These are phyloP conservation scores for Aurantiochytrium sp. DNA, from an alignment of 108 stramenopile species.

Conservation along the genomic window DNA sequence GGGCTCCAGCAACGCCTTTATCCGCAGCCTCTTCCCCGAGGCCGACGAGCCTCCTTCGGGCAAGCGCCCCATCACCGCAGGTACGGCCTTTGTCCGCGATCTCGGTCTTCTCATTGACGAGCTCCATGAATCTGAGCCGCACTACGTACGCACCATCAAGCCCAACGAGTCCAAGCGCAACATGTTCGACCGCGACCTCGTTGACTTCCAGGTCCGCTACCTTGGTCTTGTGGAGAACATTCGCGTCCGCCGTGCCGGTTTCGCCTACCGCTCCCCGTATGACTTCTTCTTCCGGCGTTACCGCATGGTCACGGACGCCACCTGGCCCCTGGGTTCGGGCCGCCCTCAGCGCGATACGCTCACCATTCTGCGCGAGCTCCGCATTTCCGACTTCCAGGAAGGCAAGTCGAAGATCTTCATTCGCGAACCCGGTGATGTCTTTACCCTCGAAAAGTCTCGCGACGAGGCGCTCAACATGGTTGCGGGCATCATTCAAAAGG, in stretches of 20 bases:
- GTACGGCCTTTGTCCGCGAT: conserved; percentile 42
- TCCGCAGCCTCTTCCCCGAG: conserved; percentile 61
- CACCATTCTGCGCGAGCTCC: conserved; percentile 17
- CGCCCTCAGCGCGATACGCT: background rate
- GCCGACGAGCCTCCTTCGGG: background rate
- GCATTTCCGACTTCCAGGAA: conserved; percentile 21
- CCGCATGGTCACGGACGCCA: background rate
- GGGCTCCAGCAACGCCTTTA: conserved; percentile 64
- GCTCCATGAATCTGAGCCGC: background rate
- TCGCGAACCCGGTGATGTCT: conserved; percentile 31
- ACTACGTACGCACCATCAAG: conserved; percentile 34
- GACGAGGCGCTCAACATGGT: background rate
- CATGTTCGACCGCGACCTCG: conserved; percentile 11
- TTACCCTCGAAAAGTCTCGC: background rate
- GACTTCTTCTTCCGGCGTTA: conserved; percentile 20
- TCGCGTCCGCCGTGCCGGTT: conserved; percentile 30
- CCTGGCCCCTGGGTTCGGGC: background rate
- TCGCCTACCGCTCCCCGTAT: conserved; percentile 5
- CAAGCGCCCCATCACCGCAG: conserved; percentile 30
- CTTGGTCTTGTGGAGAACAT: conserved; percentile 35
- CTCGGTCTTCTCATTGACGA: conserved; percentile 19
- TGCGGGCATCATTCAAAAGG: background rate
- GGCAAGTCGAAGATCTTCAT: conserved; percentile 48
- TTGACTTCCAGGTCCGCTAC: conserved; percentile 33
- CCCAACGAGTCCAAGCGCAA: background rate